Evolutionary conservation across 441 rosid species (phyloP).

Genomic region (Pelargonium fulgidum): DNA sequence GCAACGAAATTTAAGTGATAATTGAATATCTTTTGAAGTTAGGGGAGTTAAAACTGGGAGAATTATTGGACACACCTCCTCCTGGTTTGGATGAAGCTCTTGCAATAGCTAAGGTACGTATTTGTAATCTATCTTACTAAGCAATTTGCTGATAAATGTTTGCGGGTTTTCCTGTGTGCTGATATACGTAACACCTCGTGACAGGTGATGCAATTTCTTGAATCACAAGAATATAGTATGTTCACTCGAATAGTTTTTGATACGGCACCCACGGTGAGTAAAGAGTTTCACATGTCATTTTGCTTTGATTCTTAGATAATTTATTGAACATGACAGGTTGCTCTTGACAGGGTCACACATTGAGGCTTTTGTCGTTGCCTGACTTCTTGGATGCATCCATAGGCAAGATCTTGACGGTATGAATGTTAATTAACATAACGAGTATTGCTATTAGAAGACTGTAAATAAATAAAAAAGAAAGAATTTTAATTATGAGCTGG

Average conservation of each 20-base stretch:
- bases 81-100: conserved; percentile 96
- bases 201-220: conserved; percentile 95
- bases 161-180: conserved; percentile 12
- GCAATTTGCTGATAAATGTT: conserved; percentile 9
- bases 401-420: conserved; percentile 85
- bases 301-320: conserved; percentile 12
- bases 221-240: conserved; percentile 75
- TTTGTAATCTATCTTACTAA: not conserved
- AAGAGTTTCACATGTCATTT: conserved; percentile 7
- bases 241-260: conserved; percentile 90
- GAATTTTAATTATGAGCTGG: not conserved
- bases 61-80: conserved; percentile 86
- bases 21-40: conserved; percentile 34
- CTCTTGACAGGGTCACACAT: conserved; percentile 72
- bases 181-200: conserved; percentile 21
- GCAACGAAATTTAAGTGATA: not conserved
- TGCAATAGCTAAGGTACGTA: conserved; percentile 93
- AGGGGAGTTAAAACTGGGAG: conserved; percentile 84
- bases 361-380: conserved; percentile 83
- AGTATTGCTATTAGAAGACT: not conserved
- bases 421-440: not conserved
- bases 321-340: conserved; percentile 17
- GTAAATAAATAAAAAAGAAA: not conserved
- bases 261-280: conserved; percentile 93
- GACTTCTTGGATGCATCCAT: conserved; percentile 93